Base-by-base conservation (phyloP, 169 alveolate species). In the Eimeria tenella region DNA sequence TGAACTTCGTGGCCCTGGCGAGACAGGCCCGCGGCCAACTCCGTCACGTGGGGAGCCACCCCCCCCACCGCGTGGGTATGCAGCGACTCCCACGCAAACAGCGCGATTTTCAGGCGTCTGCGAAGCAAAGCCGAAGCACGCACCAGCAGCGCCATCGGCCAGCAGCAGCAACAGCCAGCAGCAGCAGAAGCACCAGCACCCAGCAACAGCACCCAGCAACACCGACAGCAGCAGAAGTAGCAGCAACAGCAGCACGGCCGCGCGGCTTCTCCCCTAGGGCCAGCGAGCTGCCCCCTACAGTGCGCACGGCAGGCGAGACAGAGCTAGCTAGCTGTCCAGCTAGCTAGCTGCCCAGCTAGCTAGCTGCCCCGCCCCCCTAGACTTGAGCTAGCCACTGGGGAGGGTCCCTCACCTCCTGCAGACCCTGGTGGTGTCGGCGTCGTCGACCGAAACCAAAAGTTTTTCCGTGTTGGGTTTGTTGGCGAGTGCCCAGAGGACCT, bases 1-100 rank as follows among this genome's bases (percentile, higher is more conserved):
- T 96, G 97, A 68, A 95, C 97, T 83, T 96, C 97, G 83, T 96
- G 96, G 58, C 97, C 97, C 9, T 94, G 96, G n/a, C 96, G 91
- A 17, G 94, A 95, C 11, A 96, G 83, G 75, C 96, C 96, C 53
- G 97, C 97, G 0, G 97, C 96, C n/a, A 96, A 91, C 93, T 96
- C 96, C 42, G 97, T 95, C 55, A 96, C 97, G 62, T 96, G 97
- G 15, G 97, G 97, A 1, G 97, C 96, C 10, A 96, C 97, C 11
- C 96, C 97, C 3, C 97, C 97, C 4, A 95, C 97, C 1, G 95
- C 93, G 55, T 95, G 96, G 70, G 97, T 96, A 93, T 96, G 95
- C 92, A 96, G 92, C 8, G 97, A 95, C 84, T 96, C 97, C 97
- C 97, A 96, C 9, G 97, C 95, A 62, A 96, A 93, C 95, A 96